Percentiles rank a stretch among this genome's conserved stretches.
These are phyloP conservation scores for Aspergillus quadrilineatus DNA, from an alignment of 2,329 filamentous ascomycete species.

Conservation along the genomic window DNA sequence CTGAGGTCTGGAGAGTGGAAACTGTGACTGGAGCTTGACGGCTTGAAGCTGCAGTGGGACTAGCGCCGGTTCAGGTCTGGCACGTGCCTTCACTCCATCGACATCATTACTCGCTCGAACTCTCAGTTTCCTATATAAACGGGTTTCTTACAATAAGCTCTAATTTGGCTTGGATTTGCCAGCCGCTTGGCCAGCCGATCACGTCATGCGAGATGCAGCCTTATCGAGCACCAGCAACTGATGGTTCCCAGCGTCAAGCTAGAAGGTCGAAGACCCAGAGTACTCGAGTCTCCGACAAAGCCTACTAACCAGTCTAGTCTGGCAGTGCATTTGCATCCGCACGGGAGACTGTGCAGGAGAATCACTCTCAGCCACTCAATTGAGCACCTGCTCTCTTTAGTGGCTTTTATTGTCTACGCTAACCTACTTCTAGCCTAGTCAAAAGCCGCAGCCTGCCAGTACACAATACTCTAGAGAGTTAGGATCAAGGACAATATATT, in stretches of 20 bases:
- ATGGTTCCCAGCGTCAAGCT: neutral
- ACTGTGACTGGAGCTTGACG: neutral
- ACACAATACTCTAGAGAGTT: no score
- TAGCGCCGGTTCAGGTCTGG: neutral
- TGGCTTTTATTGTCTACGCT: neutral
- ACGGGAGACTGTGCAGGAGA: neutral
- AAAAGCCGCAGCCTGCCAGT: neutral
- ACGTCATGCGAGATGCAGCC: neutral
- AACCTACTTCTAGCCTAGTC: slow-evolving; percentile 6
- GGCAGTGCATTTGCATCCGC: neutral
- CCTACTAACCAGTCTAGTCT: neutral
- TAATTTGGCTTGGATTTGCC: neutral
- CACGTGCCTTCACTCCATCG: slow-evolving; percentile 1
- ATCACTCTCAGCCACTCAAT: slow-evolving; percentile 16
- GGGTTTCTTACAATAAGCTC: neutral
- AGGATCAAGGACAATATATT: no score
- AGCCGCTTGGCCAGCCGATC: neutral
- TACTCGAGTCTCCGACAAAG: neutral
- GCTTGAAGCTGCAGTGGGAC: slow-evolving; percentile 1
- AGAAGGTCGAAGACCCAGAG: neutral
- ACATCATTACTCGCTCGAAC: no score
- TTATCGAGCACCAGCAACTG: neutral
- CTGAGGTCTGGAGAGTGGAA: neutral
- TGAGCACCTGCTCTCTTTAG: slow-evolving; percentile 17
- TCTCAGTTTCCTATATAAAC: no score